A percentile compares a stretch with the other conserved stretches of the same genome.
Conservation (phyloP, 192 early-diverging fungal genomes). For the Entomortierella beljakovae region DNA sequence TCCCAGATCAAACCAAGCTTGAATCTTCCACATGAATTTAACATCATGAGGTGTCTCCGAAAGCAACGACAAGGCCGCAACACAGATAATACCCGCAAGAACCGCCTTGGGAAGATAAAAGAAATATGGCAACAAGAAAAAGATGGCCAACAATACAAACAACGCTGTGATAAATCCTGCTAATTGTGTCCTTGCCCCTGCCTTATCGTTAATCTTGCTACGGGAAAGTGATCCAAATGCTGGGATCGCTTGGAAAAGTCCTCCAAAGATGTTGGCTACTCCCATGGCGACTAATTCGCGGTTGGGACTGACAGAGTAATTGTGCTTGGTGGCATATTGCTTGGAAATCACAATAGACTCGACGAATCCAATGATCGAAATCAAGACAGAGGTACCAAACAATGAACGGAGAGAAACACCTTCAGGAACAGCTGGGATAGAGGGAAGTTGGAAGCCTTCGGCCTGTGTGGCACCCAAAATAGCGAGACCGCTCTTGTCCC, state of each 20-base stretch:
- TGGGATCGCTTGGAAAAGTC: conserved; percentile 78
- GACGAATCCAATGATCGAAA: conserved; percentile 97
- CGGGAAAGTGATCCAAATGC: conserved; percentile 94
- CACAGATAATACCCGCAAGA: conserved; percentile 83
- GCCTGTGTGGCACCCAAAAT: conserved; percentile 85
- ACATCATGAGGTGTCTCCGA: conserved; percentile 81
- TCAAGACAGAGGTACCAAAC: conserved; percentile 86
- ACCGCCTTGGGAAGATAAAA: conserved; percentile 88
- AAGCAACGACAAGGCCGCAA: conserved; percentile 84
- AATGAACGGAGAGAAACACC: conserved; percentile 72
- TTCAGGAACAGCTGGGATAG: conserved; percentile 70
- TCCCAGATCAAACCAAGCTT: conserved; percentile 85
- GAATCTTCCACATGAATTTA: conserved; percentile 81
- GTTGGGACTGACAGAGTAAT: conserved; percentile 94
- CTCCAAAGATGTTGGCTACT: conserved; percentile 85
- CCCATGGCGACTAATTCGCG: conserved; percentile 97
- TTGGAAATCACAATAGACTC: conserved; percentile 96
- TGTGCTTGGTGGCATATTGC: conserved; percentile 91
- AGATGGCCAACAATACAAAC: conserved; percentile 82
- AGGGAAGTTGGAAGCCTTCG: conserved; percentile 68
- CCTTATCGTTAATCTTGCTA: conserved; percentile 92
- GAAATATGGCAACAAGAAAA: conserved; percentile 86
- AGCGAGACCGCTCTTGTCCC: conserved; percentile 77
- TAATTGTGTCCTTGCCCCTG: conserved; percentile 92
- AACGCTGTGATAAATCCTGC: conserved; percentile 84